These are phyloP conservation scores for Lipomyces sp. DNA, from an alignment of 805 yeast species.

Conservation along the genomic window DNA sequence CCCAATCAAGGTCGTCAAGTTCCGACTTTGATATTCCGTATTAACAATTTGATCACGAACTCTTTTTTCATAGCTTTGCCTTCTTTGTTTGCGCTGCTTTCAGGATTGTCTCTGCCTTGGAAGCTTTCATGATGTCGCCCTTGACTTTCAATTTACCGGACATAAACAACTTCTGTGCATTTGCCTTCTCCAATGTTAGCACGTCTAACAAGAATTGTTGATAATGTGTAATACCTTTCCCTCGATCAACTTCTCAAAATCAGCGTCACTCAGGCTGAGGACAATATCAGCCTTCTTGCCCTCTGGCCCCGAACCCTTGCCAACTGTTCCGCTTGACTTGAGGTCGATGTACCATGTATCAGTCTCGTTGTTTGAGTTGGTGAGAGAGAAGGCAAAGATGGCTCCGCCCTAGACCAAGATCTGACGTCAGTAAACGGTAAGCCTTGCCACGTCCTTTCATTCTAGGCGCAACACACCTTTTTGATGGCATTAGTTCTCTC, in stretches of 20 bases:
- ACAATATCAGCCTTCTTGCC: slow-evolving; percentile 64
- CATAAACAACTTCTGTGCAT: slow-evolving; percentile 84
- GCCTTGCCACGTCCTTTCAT: too few relatives aligned
- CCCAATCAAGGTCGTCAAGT: not conserved
- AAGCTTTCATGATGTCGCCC: slow-evolving; percentile 91
- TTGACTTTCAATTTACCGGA: slow-evolving; percentile 82
- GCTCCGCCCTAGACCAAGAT: slow-evolving; percentile 56
- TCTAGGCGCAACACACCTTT: slow-evolving; percentile 24
- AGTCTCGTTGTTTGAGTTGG: slow-evolving; percentile 62
- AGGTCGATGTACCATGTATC: slow-evolving; percentile 72
- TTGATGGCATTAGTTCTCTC: slow-evolving; percentile 46
- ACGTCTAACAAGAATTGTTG: not conserved
- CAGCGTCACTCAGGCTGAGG: slow-evolving; percentile 66
- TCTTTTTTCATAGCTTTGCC: slow-evolving; percentile 33
- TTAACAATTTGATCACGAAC: not conserved
- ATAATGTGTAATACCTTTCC: slow-evolving; percentile 55
- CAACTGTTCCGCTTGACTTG: slow-evolving; percentile 61
- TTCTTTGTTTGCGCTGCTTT: slow-evolving; percentile 36
- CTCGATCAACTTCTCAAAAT: slow-evolving; percentile 69
- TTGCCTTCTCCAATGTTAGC: slow-evolving; percentile 48
- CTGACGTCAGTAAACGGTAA: not conserved
- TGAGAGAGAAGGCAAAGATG: slow-evolving; percentile 66
- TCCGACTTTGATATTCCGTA: not conserved
- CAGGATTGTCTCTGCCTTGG: slow-evolving; percentile 47
- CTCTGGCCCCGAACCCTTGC: slow-evolving; percentile 49